Conservation (phyloP, 176 grass and related monocot species). For the Zizania latifolia region DNA sequence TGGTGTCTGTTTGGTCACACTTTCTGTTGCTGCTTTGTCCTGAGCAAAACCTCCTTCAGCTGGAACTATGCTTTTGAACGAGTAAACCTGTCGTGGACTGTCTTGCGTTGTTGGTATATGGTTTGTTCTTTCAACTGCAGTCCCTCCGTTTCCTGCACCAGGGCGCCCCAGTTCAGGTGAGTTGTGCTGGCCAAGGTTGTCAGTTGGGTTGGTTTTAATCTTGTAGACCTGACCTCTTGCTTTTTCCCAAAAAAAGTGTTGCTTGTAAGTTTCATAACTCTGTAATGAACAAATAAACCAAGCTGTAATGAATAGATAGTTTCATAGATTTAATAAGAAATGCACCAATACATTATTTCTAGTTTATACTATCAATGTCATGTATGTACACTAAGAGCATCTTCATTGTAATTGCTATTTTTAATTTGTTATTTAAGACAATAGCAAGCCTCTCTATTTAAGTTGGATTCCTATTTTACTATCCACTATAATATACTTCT, state of each 20-base stretch:
- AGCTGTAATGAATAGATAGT: constrained; percentile 4
- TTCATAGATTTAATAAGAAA: not conserved
- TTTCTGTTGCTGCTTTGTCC: not conserved
- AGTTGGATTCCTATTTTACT: too few species aligned
- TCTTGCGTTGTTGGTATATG: not conserved
- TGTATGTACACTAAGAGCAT: too few species aligned
- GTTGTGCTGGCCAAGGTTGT: not conserved
- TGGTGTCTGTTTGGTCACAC: not conserved
- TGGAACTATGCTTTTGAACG: constrained; percentile 2
- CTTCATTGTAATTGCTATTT: too few species aligned
- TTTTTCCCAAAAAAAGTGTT: not conserved
- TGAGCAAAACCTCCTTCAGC: not conserved
- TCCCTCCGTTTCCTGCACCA: not conserved
- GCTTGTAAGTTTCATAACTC: constrained; percentile 1
- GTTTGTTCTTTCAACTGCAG: not conserved
- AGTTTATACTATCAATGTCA: not conserved
- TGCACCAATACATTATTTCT: not conserved
- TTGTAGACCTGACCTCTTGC: constrained; percentile 20
- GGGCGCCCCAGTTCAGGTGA: not conserved
- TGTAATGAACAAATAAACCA: constrained; percentile 16
- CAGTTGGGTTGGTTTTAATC: not conserved
- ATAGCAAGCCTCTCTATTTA: too few species aligned
- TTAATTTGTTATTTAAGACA: too few species aligned
- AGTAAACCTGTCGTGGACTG: not conserved
- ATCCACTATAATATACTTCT: too few species aligned